Conservation (phyloP, 1,284 basidiomycete genomes). For the Nidula niveotomentosa region DNA sequence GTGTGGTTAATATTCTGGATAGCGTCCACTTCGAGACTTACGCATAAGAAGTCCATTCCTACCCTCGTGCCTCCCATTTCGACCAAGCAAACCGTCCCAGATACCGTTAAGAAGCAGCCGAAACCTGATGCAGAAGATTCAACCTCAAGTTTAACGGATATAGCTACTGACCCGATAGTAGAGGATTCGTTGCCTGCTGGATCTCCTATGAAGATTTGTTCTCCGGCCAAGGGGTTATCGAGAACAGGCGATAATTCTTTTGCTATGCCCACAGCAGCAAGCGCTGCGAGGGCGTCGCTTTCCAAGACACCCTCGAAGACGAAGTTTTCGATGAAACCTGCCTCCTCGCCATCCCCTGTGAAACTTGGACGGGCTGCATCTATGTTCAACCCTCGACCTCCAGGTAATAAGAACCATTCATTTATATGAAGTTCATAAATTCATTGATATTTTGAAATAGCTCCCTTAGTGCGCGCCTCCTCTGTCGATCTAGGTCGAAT, state of each 20-base stretch:
- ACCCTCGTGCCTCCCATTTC: too few species aligned
- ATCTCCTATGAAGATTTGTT: slow-evolving; percentile 28
- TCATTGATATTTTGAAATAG: slow-evolving; percentile 5
- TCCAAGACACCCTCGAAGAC: slow-evolving; percentile 19
- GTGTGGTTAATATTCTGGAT: not conserved
- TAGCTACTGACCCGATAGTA: slow-evolving; percentile 12
- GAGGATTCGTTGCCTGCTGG: slow-evolving; percentile 15
- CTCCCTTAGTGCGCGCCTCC: slow-evolving; percentile 19
- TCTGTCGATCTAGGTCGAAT: slow-evolving; percentile 16
- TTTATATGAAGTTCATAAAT: not conserved
- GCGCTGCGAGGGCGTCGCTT: slow-evolving; percentile 11
- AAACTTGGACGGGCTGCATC: slow-evolving; percentile 32
- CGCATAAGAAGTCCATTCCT: not conserved
- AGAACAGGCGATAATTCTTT: slow-evolving; percentile 1
- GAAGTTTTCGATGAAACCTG: slow-evolving; percentile 15
- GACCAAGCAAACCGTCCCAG: too few species aligned
- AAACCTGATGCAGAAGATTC: slow-evolving; percentile 2
- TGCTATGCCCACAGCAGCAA: slow-evolving; percentile 12
- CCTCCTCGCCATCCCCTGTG: slow-evolving; percentile 27
- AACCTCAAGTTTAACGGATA: slow-evolving; percentile 8
- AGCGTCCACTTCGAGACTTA: not conserved
- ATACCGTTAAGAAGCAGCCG: slow-evolving; percentile 6
- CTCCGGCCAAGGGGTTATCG: slow-evolving; percentile 16
- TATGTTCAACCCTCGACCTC: slow-evolving; percentile 24
- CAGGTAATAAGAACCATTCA: slow-evolving; percentile 18